Percentiles rank a stretch among this genome's conserved stretches.
Evolutionary conservation across 352 stramenopile species (phyloP).

Genomic region (Hyaloperonospora brassicae): DNA sequence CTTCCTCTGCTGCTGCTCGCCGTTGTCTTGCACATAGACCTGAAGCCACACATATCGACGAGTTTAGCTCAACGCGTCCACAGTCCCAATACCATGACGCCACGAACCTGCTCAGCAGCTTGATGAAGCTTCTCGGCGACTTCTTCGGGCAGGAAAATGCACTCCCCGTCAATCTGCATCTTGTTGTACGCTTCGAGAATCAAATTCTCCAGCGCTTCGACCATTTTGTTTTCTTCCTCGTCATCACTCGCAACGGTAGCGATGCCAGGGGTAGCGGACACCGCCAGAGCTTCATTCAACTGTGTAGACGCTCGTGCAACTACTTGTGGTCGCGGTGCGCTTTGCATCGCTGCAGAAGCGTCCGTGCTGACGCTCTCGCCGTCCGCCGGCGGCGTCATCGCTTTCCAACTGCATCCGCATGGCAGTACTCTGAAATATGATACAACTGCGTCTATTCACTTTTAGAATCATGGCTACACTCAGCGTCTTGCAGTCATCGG

Average conservation of each 20-base stretch:
- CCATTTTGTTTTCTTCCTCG: conserved; percentile 17
- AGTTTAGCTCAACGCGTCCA: conserved; percentile 5
- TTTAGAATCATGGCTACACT: conserved; percentile 15
- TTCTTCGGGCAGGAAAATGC: conserved; percentile 64
- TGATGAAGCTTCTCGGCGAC: conserved; percentile 58
- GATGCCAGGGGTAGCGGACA: conserved; percentile 6
- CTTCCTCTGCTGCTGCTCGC: conserved; percentile 13
- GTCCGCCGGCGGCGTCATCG: conserved; percentile 13
- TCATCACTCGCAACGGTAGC: conserved; percentile 7
- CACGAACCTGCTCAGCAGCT: conserved; percentile 46
- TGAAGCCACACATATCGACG: conserved; percentile 14
- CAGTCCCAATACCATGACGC: neutral
- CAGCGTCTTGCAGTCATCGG: too few species aligned
- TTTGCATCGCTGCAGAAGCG: conserved; percentile 3
- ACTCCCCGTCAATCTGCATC: conserved; percentile 76
- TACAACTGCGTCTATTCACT: conserved; percentile 18
- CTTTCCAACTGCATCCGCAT: conserved; percentile 12
- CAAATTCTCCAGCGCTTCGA: conserved; percentile 56
- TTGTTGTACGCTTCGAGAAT: conserved; percentile 78
- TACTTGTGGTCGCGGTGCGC: neutral
- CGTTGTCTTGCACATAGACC: conserved; percentile 12
- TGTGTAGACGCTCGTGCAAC: conserved; percentile 1
- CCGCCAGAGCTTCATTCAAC: conserved; percentile 3
- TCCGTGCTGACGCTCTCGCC: conserved; percentile 3
- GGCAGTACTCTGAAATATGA: conserved; percentile 8